Conservation (phyloP, 306 rosid species). For the Glycine soja region DNA sequence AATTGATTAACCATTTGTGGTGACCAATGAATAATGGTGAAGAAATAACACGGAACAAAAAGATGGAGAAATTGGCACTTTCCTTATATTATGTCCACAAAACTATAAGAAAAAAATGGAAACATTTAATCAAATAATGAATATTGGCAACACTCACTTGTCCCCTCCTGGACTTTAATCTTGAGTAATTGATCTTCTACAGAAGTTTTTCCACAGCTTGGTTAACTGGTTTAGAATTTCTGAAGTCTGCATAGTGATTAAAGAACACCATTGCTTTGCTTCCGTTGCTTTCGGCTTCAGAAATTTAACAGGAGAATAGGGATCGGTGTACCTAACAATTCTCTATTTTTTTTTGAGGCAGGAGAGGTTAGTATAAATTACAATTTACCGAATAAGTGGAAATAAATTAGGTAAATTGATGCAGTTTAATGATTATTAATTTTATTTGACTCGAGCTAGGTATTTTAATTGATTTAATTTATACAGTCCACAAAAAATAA, state of each 20-base stretch:
- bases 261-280: neutral
- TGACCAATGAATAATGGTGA: neutral
- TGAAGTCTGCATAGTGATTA: neutral
- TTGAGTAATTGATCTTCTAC: neutral
- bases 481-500: neutral
- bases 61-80: neutral
- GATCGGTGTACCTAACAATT: neutral
- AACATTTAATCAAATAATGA: neutral
- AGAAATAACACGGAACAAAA: neutral
- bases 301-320: neutral
- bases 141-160: no score
- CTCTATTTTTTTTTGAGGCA: neutral
- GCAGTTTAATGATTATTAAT: neutral
- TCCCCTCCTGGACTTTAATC: no score
- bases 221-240: neutral
- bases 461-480: neutral
- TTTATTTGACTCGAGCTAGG: neutral
- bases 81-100: slow-evolving; percentile 13
- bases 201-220: neutral
- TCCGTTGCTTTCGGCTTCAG: neutral
- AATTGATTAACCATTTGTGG: neutral
- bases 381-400: neutral
- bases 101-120: no score
- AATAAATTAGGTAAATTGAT: neutral
- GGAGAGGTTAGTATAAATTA: neutral